Evolutionary conservation across 192 early-diverging fungal genomes (phyloP).

Genomic region (Backusella liffmaniae): DNA sequence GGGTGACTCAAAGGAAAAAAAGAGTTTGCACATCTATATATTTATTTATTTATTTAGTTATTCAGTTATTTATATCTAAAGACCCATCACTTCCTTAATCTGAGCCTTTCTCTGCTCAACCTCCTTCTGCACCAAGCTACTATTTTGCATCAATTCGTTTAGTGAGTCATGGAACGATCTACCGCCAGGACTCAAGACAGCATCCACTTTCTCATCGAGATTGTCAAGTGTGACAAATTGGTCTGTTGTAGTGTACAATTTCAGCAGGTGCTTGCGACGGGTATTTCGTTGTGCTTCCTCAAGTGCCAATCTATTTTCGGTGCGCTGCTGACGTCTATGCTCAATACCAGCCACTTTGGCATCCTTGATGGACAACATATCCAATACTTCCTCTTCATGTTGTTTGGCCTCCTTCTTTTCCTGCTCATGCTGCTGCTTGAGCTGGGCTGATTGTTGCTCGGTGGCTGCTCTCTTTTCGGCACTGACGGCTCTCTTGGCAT

Average conservation of each 20-base stretch:
- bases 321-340: background rate
- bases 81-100: slow-evolving; percentile 28
- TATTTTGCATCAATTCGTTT: slow-evolving; percentile 18
- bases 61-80: slow-evolving; percentile 2
- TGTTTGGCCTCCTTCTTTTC: slow-evolving; percentile 11
- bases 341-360: background rate
- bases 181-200: slow-evolving; percentile 11
- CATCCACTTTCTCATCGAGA: slow-evolving; percentile 28
- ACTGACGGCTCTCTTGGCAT: slow-evolving; percentile 14
- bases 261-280: slow-evolving; percentile 15
- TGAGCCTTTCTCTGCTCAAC: slow-evolving; percentile 21
- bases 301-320: slow-evolving; percentile 4
- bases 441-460: background rate
- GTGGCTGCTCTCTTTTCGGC: background rate
- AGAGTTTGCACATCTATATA: background rate
- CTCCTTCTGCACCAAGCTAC: slow-evolving; percentile 8
- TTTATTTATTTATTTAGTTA: background rate
- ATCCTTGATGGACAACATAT: slow-evolving; percentile 2
- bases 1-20: background rate
- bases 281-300: background rate
- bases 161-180: slow-evolving; percentile 18
- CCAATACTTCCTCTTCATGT: slow-evolving; percentile 26
- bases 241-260: slow-evolving; percentile 27
- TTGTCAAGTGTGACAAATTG: slow-evolving; percentile 33
- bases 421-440: background rate